A percentile compares a stretch with the other conserved stretches of the same genome.
Evolutionary conservation across 768 basidiomycete genomes (phyloP).

Genomic region (Ramaria sp.): DNA sequence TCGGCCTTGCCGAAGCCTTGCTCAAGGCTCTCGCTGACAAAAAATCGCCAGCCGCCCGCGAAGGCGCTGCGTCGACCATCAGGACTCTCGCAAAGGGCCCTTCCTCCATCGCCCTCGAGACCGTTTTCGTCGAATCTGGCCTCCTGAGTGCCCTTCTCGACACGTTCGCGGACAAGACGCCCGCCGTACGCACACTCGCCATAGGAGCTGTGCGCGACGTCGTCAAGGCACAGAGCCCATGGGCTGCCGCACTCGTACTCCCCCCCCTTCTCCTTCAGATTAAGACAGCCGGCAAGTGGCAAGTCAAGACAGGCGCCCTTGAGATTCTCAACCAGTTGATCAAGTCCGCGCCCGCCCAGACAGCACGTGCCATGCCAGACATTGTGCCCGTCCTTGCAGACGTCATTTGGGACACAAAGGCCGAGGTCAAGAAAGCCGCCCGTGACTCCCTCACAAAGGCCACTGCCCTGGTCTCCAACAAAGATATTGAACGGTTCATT

Average conservation of each 20-base stretch:
- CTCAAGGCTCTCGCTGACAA: constrained; percentile 89
- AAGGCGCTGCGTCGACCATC: constrained; percentile 75
- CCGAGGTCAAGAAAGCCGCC: constrained; percentile 97
- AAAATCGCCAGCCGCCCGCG: constrained; percentile 86
- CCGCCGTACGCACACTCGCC: constrained; percentile 75
- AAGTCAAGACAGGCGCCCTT: constrained; percentile 85
- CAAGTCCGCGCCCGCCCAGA: constrained; percentile 69
- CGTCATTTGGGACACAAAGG: constrained; percentile 98
- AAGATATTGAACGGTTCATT: constrained; percentile 96
- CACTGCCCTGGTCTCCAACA: constrained; percentile 92
- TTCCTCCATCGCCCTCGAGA: constrained; percentile 77
- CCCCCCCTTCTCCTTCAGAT: constrained; percentile 86
- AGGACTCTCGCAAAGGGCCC: constrained; percentile 46
- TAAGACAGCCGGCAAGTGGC: constrained; percentile 96
- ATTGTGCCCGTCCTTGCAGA: constrained; percentile 91
- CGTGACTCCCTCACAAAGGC: constrained; percentile 91
- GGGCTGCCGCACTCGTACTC: constrained; percentile 76
- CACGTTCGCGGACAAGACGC: constrained; percentile 90
- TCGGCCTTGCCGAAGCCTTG: constrained; percentile 61
- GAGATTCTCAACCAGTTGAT: constrained; percentile 81
- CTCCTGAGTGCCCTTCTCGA: constrained; percentile 83
- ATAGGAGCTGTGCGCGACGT: constrained; percentile 73
- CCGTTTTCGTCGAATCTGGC: constrained; percentile 78
- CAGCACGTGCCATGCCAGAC: constrained; percentile 83
- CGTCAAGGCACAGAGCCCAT: constrained; percentile 74